Evolutionary conservation across 768 basidiomycete species (phyloP), one percentile per base, ranked within the genome.

Genomic region (Myochromella boudieri): DNA sequence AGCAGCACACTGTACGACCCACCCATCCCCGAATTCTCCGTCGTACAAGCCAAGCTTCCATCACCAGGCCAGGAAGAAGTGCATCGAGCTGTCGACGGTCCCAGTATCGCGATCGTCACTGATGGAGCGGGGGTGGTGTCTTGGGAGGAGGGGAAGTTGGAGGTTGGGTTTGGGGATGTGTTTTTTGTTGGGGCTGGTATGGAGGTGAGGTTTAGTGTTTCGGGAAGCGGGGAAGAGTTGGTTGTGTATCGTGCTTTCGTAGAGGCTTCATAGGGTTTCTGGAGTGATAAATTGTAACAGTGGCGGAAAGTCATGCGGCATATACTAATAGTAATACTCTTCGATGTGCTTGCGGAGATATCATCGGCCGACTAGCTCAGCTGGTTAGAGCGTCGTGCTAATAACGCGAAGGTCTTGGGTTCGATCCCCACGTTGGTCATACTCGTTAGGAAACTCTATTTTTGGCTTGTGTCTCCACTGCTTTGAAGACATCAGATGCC

Each of bases 341-440:
- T n/a, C n/a, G n/a, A n/a, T n/a, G n/a, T n/a, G n/a, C n/a, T n/a
- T n/a, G n/a, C n/a, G n/a, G n/a, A n/a, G n/a, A n/a, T n/a, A n/a
- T n/a, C n/a, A n/a, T n/a, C n/a, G 85, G 86, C 85, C 84, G 85
- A 80, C 83, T 88, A 87, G 86, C 87, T 89, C 86, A 89, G 87
- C 72, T 87, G 87, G 87, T 88, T 88, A 87, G 87, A 89, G 86
- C 87, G 85, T 87, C 80, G 85, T 85, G 81, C 85, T 87, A 87
- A 85, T 84, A 80, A 82, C 79, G 77, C 83, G 80, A 83, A 84
- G 81, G 82, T 82, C 82, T 79, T 84, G 81, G 82, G 82, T 84
- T 83, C 82, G 81, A 84, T 76, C 81, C 82, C 81, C 81, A 82
- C 76, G 80, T 81, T 81, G 81, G 82, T n/a, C n/a, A n/a, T n/a